Evolutionary conservation across 2,329 filamentous ascomycete species (phyloP).

Genomic region (Dendrostoma leiphaemia): DNA sequence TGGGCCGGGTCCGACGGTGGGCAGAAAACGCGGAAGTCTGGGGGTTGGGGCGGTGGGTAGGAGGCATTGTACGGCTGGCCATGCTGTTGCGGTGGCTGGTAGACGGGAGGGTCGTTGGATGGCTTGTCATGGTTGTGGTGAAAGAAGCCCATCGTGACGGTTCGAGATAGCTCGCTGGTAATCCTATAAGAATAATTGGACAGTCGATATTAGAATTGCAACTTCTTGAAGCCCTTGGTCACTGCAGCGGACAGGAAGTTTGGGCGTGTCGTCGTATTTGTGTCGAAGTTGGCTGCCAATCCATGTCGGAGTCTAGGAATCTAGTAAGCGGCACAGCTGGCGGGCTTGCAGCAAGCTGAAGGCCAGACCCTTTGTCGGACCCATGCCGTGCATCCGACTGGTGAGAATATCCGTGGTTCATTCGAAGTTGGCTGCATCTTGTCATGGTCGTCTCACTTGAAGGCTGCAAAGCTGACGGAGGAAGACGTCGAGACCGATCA

Average conservation of each 20-base stretch:
- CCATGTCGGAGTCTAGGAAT: background rate
- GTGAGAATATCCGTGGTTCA: background rate
- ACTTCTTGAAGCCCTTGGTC: background rate
- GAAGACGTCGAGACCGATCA: too few relatives aligned
- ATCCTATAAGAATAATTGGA: background rate
- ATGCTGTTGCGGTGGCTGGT: background rate
- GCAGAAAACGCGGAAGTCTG: background rate
- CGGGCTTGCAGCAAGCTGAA: background rate
- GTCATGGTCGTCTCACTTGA: constrained; percentile 26
- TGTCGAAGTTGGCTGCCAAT: background rate
- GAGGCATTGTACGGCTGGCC: too few relatives aligned
- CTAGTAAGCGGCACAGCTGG: background rate
- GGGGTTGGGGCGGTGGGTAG: background rate
- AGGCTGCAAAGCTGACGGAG: background rate
- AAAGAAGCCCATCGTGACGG: constrained; percentile 1
- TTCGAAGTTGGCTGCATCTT: background rate
- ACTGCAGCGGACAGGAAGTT: background rate
- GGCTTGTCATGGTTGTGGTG: background rate
- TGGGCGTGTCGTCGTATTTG: background rate
- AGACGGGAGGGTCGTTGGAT: background rate
- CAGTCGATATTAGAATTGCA: background rate
- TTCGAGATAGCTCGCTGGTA: background rate
- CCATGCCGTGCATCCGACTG: background rate
- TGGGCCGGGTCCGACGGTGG: background rate
- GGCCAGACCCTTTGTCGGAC: background rate